A percentile compares a stretch with the other conserved stretches of the same genome.
Evolutionary conservation across 2,329 filamentous ascomycete genomes (phyloP).

Genomic region (Claviceps sp.): DNA sequence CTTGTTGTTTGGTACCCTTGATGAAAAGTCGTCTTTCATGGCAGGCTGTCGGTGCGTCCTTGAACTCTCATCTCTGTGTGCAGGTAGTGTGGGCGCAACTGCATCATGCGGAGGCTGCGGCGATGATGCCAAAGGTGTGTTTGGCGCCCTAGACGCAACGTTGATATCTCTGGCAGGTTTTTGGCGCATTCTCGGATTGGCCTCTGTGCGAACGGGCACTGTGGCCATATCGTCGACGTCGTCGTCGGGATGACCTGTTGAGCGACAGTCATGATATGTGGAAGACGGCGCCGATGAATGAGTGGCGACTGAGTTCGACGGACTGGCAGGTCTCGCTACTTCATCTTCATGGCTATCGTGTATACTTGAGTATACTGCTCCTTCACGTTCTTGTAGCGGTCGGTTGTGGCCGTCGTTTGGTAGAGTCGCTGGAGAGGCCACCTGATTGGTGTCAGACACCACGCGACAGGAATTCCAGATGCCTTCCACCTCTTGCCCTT

Average conservation of each 20-base stretch:
- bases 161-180: neutral
- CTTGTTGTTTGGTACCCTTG: too few relatives aligned
- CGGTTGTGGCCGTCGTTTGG: constrained; percentile 2
- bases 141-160: too few relatives aligned
- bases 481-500: constrained; percentile 70
- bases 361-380: neutral
- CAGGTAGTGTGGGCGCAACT: too few relatives aligned
- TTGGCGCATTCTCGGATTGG: neutral
- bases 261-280: neutral
- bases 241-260: neutral
- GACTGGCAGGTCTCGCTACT: neutral
- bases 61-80: too few relatives aligned
- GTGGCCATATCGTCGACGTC: neutral
- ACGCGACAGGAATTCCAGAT: constrained; percentile 57
- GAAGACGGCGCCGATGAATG: constrained; percentile 1
- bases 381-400: neutral
- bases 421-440: constrained; percentile 13
- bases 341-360: neutral
- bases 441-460: constrained; percentile 20
- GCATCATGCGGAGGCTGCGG: too few relatives aligned
- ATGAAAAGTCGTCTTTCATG: too few relatives aligned
- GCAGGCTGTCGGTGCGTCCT: too few relatives aligned
- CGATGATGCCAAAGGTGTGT: neutral
- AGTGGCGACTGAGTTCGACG: neutral
- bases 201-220: neutral